phyloP scores from a whole-genome alignment of 306 rosid species.

The Cercis canadensis region DNA sequence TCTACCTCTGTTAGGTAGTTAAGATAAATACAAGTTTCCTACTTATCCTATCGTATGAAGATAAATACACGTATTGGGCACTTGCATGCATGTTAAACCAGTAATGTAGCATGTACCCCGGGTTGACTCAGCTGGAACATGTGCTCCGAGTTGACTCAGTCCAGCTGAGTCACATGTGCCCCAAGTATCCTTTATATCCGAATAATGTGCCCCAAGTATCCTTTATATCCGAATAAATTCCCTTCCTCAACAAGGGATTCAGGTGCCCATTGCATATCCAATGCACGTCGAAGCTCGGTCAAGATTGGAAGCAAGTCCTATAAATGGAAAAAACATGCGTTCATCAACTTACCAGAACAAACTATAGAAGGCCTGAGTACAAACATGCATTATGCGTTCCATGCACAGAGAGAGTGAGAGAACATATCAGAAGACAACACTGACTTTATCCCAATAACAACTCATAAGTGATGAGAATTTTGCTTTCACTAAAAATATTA shows the following conservation, averaged over 20 bases:
- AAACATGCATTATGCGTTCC: not conserved
- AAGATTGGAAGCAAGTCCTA: constrained; percentile 91
- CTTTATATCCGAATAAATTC: too few relatives aligned
- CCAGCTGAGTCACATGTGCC: too few relatives aligned
- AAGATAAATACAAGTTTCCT: too few relatives aligned
- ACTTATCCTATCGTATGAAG: too few relatives aligned
- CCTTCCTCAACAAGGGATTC: constrained; percentile 90
- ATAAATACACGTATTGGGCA: too few relatives aligned
- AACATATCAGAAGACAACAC: constrained; percentile 24
- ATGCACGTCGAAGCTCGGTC: constrained; percentile 78
- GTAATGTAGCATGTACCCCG: too few relatives aligned
- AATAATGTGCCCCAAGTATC: too few relatives aligned
- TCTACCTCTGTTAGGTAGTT: too few relatives aligned
- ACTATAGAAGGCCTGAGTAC: constrained; percentile 25
- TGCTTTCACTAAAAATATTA: constrained; percentile 11
- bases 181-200: constrained; percentile 58
- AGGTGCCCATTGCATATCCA: constrained; percentile 85
- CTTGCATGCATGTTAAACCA: too few relatives aligned
- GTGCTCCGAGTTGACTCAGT: too few relatives aligned
- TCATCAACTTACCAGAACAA: constrained; percentile 25
- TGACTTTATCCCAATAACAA: constrained; percentile 22
- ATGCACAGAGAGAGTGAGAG: constrained; percentile 1
- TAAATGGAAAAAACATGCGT: constrained; percentile 25
- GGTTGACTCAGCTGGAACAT: too few relatives aligned
- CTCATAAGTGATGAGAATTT: constrained; percentile 27